Percentiles rank a stretch among this genome's conserved stretches.
These are phyloP conservation scores for Gonium pectorale DNA, from an alignment of 139 green algal species.

Conservation along the genomic window DNA sequence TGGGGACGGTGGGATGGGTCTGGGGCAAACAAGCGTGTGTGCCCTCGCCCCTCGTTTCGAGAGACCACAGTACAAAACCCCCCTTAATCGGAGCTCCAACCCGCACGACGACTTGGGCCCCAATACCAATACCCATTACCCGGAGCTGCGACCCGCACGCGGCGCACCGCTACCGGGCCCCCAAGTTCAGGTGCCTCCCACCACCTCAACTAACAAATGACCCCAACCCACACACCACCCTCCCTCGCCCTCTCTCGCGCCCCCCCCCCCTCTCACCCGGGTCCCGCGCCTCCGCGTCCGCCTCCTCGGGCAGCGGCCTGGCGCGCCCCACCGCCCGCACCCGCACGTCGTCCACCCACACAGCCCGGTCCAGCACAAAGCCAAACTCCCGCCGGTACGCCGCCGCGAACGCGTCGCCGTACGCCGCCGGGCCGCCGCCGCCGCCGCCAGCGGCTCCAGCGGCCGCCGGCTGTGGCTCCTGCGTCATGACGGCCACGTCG, in stretches of 20 bases:
- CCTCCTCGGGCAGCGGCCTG: constrained; percentile 46
- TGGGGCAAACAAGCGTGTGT: no score
- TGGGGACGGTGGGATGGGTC: no score
- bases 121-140: no score
- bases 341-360: constrained; percentile 93
- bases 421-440: neutral
- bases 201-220: no score
- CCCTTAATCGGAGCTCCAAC: no score
- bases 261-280: constrained; percentile 17
- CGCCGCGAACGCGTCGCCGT: constrained; percentile 38
- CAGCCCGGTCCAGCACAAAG: constrained; percentile 86
- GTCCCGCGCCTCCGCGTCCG: neutral
- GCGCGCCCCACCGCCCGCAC: constrained; percentile 77
- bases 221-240: neutral
- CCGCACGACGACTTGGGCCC: no score
- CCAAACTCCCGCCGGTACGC: constrained; percentile 92
- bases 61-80: no score
- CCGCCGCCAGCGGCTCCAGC: neutral
- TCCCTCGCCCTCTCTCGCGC: neutral
- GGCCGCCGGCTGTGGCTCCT: neutral
- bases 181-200: no score
- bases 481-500: constrained; percentile 94
- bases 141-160: no score
- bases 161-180: no score
- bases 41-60: no score